Conservation (phyloP, 2,329 filamentous ascomycete genomes). For the Xenoacremonium recifei region DNA sequence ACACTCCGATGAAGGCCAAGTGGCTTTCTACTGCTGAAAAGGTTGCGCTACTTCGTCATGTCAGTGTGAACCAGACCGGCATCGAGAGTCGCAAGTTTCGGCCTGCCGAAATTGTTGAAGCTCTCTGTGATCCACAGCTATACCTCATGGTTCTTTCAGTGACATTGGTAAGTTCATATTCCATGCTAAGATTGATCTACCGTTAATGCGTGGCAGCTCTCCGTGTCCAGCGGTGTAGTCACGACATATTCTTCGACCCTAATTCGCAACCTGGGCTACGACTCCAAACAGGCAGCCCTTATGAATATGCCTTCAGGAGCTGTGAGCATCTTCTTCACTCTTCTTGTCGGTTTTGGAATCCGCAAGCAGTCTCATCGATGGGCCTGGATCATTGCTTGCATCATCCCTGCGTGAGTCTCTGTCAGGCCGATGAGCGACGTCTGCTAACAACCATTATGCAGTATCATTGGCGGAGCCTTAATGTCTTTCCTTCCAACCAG, state of each 20-base stretch:
- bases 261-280: slow-evolving; percentile 47
- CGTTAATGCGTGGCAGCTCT: slow-evolving; percentile 29
- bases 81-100: slow-evolving; percentile 55
- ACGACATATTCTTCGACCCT: slow-evolving; percentile 55
- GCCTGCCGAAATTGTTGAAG: slow-evolving; percentile 50
- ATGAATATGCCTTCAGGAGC: slow-evolving; percentile 55
- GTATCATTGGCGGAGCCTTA: slow-evolving; percentile 47
- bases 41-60: slow-evolving; percentile 49
- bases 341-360: slow-evolving; percentile 47
- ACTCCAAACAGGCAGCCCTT: slow-evolving; percentile 43
- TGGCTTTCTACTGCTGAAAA: slow-evolving; percentile 48
- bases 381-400: slow-evolving; percentile 48
- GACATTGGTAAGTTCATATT: slow-evolving; percentile 38
- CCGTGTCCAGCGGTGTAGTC: slow-evolving; percentile 52
- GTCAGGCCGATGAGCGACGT: accelerated
- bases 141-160: slow-evolving; percentile 49
- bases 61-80: slow-evolving; percentile 58
- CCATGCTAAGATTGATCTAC: not conserved
- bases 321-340: slow-evolving; percentile 51
- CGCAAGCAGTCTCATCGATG: slow-evolving; percentile 47
- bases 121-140: slow-evolving; percentile 50
- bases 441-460: slow-evolving; percentile 11
- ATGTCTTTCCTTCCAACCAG: slow-evolving; percentile 51
- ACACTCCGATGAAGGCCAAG: slow-evolving; percentile 47
- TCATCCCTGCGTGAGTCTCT: slow-evolving; percentile 43